Base-by-base conservation (phyloP, 805 yeast genomes). In the Yamadazyma ubonensis region DNA sequence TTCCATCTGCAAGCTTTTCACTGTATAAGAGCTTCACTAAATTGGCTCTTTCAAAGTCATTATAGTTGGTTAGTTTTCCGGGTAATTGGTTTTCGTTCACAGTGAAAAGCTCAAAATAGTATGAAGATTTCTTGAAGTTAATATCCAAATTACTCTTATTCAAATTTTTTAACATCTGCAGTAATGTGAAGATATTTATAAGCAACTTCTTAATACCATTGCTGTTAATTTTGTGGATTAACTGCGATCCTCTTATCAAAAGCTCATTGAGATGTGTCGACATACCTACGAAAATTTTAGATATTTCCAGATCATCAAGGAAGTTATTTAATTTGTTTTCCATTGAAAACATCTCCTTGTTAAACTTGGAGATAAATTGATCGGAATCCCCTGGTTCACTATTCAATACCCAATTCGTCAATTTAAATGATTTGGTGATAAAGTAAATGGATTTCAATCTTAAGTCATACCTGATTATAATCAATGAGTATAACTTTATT, bases 141-240 rank as follows among this genome's bases (percentile, higher is more conserved):
- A 81, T 78, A 27, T 72, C 73, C 33, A 35, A 18, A 0, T 83
- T 79, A 43, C 70, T 67, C 17, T 58, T 54, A 54, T 76, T 71
- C 23, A 83, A 70, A 43, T 76, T 78, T 43, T 84, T 71, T 41
- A 84, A 68, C 74, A 80, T 76, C 55, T 83, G 90, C 59, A 81
- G 88, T 30, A 83, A 59, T 0, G 83, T 79, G 38, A 78, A 67
- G 15, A 84, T 76, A 54, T 83, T 83, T 49, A 78, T 65, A 43
- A 77, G 62, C 44, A 84, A 63, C 48, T 76, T 73, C 49, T 75
- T 73, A 40, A 82, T 67, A 23, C 91, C 90, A 44, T 73, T 70
- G 14, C 62, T 61, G 55, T 81, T 82, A 50, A 82, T 64, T 34
- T 66, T 70, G 15, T 58, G 57, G 6, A 85, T 65, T 38, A 73